phyloP scores from a whole-genome alignment of 2,329 filamentous ascomycete genomes.

The Chalaropsis thielavioides region DNA sequence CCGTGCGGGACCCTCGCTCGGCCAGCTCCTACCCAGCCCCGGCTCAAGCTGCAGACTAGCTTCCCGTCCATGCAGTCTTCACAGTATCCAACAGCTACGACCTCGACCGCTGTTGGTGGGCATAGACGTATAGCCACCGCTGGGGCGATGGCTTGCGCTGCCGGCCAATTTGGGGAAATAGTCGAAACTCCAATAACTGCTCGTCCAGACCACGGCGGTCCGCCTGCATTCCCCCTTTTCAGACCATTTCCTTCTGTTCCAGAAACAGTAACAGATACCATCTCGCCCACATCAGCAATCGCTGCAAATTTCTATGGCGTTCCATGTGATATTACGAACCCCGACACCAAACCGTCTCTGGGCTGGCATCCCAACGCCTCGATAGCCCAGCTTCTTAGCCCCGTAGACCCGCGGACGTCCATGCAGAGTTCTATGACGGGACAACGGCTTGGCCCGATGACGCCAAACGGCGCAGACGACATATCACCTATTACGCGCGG shows the following conservation, averaged over 20 bases:
- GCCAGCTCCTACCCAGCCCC: background rate
- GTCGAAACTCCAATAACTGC: constrained; percentile 10
- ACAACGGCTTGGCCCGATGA: constrained; percentile 33
- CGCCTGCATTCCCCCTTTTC: background rate
- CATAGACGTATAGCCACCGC: background rate
- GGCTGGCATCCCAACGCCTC: constrained; percentile 11
- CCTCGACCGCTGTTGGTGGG: background rate
- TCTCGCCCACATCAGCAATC: constrained; percentile 14
- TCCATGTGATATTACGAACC: constrained; percentile 9
- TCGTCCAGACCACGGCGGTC: background rate
- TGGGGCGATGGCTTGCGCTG: background rate
- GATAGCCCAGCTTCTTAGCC: constrained; percentile 15
- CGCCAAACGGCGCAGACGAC: constrained; percentile 46
- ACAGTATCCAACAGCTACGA: background rate
- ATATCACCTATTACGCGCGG: constrained; percentile 47
- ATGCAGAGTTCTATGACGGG: background rate
- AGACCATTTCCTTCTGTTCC: background rate
- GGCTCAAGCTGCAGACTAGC: background rate
- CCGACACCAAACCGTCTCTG: background rate
- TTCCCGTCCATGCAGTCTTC: background rate
- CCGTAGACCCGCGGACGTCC: constrained; percentile 5
- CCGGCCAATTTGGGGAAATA: background rate
- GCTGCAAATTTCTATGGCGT: constrained; percentile 12
- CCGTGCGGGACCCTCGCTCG: background rate
- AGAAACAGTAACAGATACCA: background rate